Base-by-base conservation (phyloP, 352 stramenopile genomes). In the Globisporangium paddicum region DNA sequence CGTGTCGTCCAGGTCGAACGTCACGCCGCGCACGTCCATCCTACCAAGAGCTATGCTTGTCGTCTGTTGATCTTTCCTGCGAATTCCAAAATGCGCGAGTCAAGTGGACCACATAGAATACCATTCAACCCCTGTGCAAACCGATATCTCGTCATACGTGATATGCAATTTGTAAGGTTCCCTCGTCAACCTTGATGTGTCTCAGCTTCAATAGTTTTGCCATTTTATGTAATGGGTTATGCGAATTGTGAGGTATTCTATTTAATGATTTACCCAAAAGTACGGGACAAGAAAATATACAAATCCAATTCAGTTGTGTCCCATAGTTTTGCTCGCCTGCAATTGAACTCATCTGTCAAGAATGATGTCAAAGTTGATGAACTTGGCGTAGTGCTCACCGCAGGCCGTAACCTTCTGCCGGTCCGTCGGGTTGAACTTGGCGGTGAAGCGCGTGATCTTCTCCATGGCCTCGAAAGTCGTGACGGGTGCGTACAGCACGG, bases 381-480 rank as follows among this genome's bases (percentile, higher is more conserved):
- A 71, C 55, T 76, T 76, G 47, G 79, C 86, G 67, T 97, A 97
- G 71, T 96, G 87, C 40, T 92, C 68, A 40, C 86, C 86, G 51
- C 87, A 95, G 26, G 73, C 73, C n/a, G 73, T 67, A 41, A 94
- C 89, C 57, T 90, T 90, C 28, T 88, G 57, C 21, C 75, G 68
- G 59, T 97, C 89, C 14, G 81, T 87, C 32, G 86, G 80, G 53
- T 89, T 91, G 64, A 97, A 95, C 72, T 97, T 97, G 63, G 83
- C 83, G 52, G 83, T 93, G 57, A 89, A 90, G 35, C 77, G 73
- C 59, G 75, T 82, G 62, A 93, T 90, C 64, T 82, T 84, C 55
- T 89, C 79, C 84, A 93, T 93, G 26, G 79, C 82, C 45, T 87
- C 77, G 49, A 88, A 89, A 7, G 79, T 90, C n/a, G 82, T 86